phyloP scores from a whole-genome alignment of 2,329 filamentous ascomycete genomes.

The Raffaelea albimanens region DNA sequence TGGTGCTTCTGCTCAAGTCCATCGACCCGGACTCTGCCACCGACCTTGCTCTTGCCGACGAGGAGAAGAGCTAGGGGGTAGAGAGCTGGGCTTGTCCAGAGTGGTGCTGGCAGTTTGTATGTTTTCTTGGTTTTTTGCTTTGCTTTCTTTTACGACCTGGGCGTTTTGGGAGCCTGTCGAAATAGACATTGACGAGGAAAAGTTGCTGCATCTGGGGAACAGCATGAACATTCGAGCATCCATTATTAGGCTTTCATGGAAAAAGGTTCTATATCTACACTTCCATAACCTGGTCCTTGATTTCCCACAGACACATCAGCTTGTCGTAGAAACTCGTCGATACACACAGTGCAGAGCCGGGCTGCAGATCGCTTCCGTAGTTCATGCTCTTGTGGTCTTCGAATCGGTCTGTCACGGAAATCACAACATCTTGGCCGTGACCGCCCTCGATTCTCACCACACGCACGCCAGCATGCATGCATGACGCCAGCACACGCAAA shows the following conservation, averaged over 20 bases:
- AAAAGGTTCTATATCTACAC: no score
- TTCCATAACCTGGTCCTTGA: not conserved
- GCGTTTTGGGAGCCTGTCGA: no score
- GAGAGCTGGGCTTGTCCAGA: no score
- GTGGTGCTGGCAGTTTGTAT: not conserved
- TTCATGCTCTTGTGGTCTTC: slow-evolving; percentile 92
- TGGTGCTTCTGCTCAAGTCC: slow-evolving; percentile 69
- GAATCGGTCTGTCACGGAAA: slow-evolving; percentile 61
- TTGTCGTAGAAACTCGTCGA: slow-evolving; percentile 74
- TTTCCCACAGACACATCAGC: slow-evolving; percentile 52
- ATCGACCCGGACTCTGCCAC: slow-evolving; percentile 29
- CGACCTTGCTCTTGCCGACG: slow-evolving; percentile 24
- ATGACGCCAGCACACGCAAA: slow-evolving; percentile 64
- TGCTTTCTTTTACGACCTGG: no score
- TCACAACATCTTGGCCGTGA: slow-evolving; percentile 39
- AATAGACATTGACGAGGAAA: no score
- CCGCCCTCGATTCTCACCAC: slow-evolving; percentile 42
- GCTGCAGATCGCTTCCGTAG: slow-evolving; percentile 70
- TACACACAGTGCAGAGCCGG: slow-evolving; percentile 36
- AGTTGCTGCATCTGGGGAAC: no score
- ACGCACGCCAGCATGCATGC: slow-evolving; percentile 82
- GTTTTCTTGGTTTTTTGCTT: not conserved
- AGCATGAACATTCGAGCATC: no score
- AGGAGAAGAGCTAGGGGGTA: slow-evolving; percentile 7
- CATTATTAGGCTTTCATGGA: no score